Evolutionary conservation across 202 grass and related monocot species (phyloP).

Genomic region (Carex arenaria): DNA sequence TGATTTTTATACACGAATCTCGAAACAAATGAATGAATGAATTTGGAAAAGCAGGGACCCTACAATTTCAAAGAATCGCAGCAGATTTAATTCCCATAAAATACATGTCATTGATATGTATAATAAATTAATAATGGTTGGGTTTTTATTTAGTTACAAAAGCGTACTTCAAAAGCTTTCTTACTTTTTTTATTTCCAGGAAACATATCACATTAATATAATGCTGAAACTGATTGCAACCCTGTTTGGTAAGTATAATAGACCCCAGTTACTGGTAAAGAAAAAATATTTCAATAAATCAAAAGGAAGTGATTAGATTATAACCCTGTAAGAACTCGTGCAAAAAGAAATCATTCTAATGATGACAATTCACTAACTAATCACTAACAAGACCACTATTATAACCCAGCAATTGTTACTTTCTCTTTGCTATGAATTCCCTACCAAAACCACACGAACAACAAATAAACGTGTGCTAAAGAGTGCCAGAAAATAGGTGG

Average conservation of each 20-base stretch:
- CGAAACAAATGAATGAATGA: too few relatives aligned
- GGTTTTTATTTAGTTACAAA: neutral
- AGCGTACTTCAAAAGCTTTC: neutral
- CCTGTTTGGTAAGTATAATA: neutral
- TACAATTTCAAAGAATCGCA: too few relatives aligned
- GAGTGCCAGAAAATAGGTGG: neutral
- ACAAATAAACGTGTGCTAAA: neutral
- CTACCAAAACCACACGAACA: neutral
- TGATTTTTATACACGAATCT: too few relatives aligned
- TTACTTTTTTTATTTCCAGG: neutral
- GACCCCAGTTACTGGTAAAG: neutral
- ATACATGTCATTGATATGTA: neutral
- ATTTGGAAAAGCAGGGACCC: too few relatives aligned
- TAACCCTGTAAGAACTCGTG: neutral
- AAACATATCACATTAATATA: neutral
- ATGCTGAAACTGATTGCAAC: neutral
- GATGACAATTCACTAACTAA: neutral
- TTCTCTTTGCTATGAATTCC: neutral
- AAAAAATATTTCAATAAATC: neutral
- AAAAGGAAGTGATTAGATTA: neutral
- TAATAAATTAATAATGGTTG: neutral
- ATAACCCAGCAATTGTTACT: neutral
- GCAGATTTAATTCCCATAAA: too few relatives aligned
- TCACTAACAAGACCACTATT: too few relatives aligned
- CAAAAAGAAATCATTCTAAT: neutral